Evolutionary conservation across 208 protist species (phyloP).

Genomic region (Leishmania amazonensis): DNA sequence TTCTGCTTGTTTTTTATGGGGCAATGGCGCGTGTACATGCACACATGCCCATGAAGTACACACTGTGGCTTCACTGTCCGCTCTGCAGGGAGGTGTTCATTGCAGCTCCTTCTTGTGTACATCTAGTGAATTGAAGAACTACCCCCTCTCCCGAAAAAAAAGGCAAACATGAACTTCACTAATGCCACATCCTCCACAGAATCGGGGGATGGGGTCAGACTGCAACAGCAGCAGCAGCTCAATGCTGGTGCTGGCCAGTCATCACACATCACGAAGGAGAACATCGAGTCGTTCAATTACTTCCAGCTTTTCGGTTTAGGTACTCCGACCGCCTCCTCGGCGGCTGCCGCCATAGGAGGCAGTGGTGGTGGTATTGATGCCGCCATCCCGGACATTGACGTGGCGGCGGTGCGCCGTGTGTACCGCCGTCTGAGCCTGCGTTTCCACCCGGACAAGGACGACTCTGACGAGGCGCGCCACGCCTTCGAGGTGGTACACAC

Average conservation of each 20-base stretch:
- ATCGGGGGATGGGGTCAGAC: background rate
- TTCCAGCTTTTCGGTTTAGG: constrained; percentile 68
- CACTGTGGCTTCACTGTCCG: background rate
- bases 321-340: background rate
- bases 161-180: background rate
- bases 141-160: background rate
- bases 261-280: constrained; percentile 58
- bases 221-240: background rate
- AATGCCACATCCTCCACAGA: background rate
- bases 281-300: constrained; percentile 48
- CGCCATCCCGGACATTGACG: constrained; percentile 21
- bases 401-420: constrained; percentile 26
- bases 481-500: constrained; percentile 71
- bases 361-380: background rate
- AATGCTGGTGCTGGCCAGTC: background rate
- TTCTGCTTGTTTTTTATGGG: background rate
- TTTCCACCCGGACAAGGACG: constrained; percentile 90
- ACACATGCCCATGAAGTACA: background rate
- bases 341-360: background rate
- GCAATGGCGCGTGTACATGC: background rate
- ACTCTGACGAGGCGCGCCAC: constrained; percentile 49
- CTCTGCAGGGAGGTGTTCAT: background rate
- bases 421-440: constrained; percentile 76
- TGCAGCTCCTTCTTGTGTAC: background rate
- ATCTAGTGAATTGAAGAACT: background rate